phyloP scores from a whole-genome alignment of 768 basidiomycete genomes.

The Leccinum longicurvipes region DNA sequence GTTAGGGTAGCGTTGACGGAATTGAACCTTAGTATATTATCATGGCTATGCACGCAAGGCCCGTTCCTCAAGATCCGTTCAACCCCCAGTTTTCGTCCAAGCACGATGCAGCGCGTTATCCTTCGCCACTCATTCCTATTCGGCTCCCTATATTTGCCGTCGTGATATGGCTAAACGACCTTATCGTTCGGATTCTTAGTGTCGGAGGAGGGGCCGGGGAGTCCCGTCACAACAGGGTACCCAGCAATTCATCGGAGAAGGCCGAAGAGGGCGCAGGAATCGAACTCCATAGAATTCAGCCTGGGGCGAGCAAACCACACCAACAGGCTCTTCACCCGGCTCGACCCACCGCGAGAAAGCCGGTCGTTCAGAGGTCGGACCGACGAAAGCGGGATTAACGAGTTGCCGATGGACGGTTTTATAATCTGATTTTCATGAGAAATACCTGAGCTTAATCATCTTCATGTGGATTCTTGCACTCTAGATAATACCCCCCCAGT shows the following conservation, averaged over 20 bases:
- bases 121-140: constrained; percentile 77
- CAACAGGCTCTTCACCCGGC: constrained; percentile 7
- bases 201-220: constrained; percentile 40
- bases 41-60: constrained; percentile 76
- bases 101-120: constrained; percentile 50
- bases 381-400: constrained; percentile 47
- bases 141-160: constrained; percentile 72
- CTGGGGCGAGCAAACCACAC: constrained; percentile 5
- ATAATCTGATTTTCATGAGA: constrained; percentile 6
- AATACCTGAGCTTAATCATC: constrained; percentile 11
- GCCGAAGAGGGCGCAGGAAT: constrained; percentile 58
- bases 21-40: constrained; percentile 62
- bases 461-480: constrained; percentile 8
- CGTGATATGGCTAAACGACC: constrained; percentile 74
- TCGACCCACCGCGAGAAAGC: constrained; percentile 13
- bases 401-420: background rate
- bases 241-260: constrained; percentile 52
- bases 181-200: constrained; percentile 59
- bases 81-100: constrained; percentile 45
- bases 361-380: constrained; percentile 30
- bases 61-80: constrained; percentile 74
- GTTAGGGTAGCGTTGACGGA: background rate
- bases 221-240: constrained; percentile 25
- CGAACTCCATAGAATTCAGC: constrained; percentile 18
- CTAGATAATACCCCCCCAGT: constrained; percentile 15